These are phyloP conservation scores for Quillaja saponaria DNA, from an alignment of 306 rosid species.

Conservation along the genomic window DNA sequence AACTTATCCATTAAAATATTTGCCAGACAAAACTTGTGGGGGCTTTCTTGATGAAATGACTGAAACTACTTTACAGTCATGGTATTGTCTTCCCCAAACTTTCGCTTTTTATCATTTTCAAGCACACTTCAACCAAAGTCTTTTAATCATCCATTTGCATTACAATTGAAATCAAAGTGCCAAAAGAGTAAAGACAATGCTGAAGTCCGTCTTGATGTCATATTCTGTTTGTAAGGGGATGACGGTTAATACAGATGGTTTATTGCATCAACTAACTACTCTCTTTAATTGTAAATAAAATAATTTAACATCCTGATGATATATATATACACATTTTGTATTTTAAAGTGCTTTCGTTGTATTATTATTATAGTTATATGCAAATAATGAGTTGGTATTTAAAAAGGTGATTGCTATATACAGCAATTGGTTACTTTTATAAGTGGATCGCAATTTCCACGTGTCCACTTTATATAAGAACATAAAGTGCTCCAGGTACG, in stretches of 20 bases:
- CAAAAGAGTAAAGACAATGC: not conserved
- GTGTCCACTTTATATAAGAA: no score
- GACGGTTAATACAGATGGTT: no score
- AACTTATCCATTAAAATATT: conserved; percentile 22
- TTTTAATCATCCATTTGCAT: not conserved
- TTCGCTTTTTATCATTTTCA: conserved; percentile 41
- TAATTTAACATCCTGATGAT: no score
- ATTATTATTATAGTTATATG: no score
- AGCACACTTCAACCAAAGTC: conserved; percentile 7
- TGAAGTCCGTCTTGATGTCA: not conserved
- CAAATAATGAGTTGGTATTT: no score
- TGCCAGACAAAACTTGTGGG: not conserved
- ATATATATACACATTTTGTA: no score
- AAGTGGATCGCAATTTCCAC: no score
- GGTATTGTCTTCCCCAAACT: conserved; percentile 26
- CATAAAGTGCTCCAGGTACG: no score
- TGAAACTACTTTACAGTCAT: conserved; percentile 4
- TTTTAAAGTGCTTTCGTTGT: no score
- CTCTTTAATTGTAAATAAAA: no score
- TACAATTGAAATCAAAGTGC: not conserved
- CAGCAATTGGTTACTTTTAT: no score
- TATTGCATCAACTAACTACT: not conserved
- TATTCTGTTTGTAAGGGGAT: not conserved
- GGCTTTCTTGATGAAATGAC: conserved; percentile 20
- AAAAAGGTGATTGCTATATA: no score